Conservation (phyloP, 768 basidiomycete genomes). For the Panaeolus papilionaceus region DNA sequence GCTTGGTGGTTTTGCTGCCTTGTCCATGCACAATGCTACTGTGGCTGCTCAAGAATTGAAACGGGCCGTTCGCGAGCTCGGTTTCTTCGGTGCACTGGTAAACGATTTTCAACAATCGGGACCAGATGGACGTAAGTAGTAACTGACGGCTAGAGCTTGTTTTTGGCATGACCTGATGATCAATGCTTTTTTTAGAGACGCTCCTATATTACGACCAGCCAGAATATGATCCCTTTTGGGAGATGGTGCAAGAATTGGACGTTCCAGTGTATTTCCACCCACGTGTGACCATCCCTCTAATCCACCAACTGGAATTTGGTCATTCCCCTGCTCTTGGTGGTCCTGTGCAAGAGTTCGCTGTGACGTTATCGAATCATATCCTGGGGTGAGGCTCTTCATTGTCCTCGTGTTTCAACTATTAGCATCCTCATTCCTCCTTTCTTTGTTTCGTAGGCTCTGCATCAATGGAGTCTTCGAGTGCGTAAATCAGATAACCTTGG, state of each 20-base stretch:
- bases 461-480: slow-evolving; percentile 36
- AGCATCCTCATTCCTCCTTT: neutral
- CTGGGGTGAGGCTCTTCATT: slow-evolving; percentile 32
- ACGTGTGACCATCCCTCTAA: slow-evolving; percentile 34
- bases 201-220: slow-evolving; percentile 44
- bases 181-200: slow-evolving; percentile 30
- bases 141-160: neutral
- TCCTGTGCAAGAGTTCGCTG: slow-evolving; percentile 42
- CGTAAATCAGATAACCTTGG: neutral
- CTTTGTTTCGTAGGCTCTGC: slow-evolving; percentile 32
- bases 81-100: slow-evolving; percentile 46
- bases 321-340: slow-evolving; percentile 42
- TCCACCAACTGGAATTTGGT: slow-evolving; percentile 29
- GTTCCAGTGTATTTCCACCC: slow-evolving; percentile 48
- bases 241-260: slow-evolving; percentile 40
- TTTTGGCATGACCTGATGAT: neutral
- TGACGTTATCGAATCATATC: slow-evolving; percentile 43
- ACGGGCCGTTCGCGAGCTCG: slow-evolving; percentile 45
- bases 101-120: slow-evolving; percentile 54
- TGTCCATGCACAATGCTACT: slow-evolving; percentile 53
- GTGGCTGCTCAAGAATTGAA: slow-evolving; percentile 46
- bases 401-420: neutral
- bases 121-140: slow-evolving; percentile 39
- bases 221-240: slow-evolving; percentile 44
- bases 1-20: slow-evolving; percentile 48